These are phyloP conservation scores for Cyclanthera cordifolia DNA, from an alignment of 306 rosid genomes.

Conservation along the genomic window DNA sequence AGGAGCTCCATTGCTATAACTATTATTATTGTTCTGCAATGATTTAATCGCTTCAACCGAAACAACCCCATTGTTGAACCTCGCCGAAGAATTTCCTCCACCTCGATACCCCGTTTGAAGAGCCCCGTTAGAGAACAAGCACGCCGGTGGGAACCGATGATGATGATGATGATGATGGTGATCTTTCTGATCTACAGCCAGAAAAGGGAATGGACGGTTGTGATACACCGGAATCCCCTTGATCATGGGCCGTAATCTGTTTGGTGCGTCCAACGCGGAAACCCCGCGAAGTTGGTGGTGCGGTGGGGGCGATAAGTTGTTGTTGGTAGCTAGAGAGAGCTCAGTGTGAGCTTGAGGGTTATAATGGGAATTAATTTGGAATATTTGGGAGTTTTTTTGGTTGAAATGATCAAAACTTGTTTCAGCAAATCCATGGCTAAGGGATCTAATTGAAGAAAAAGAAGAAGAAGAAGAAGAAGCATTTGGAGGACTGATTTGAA, in stretches of 20 bases:
- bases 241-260: slow-evolving; percentile 52
- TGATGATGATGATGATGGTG: slow-evolving; percentile 12
- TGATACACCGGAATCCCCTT: slow-evolving; percentile 85
- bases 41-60: slow-evolving; percentile 29
- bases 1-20: neutral
- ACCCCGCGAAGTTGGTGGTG: slow-evolving; percentile 23
- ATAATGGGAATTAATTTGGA: slow-evolving; percentile 8
- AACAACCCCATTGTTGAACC: slow-evolving; percentile 25
- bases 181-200: slow-evolving; percentile 38
- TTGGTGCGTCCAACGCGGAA: slow-evolving; percentile 45
- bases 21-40: slow-evolving; percentile 6
- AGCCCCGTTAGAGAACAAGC: slow-evolving; percentile 24
- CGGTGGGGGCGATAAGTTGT: slow-evolving; percentile 23
- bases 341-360: slow-evolving; percentile 42
- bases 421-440: slow-evolving; percentile 5
- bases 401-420: slow-evolving; percentile 17
- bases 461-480: slow-evolving; percentile 26
- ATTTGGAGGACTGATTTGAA: slow-evolving; percentile 69
- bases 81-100: slow-evolving; percentile 5
- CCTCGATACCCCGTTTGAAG: neutral
- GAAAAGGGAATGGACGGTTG: slow-evolving; percentile 71
- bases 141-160: slow-evolving; percentile 10
- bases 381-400: slow-evolving; percentile 10
- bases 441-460: slow-evolving; percentile 17
- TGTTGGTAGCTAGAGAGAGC: slow-evolving; percentile 46